Evolutionary conservation across 345 rosid genomes (phyloP).

Genomic region (Stellera chamaejasme): DNA sequence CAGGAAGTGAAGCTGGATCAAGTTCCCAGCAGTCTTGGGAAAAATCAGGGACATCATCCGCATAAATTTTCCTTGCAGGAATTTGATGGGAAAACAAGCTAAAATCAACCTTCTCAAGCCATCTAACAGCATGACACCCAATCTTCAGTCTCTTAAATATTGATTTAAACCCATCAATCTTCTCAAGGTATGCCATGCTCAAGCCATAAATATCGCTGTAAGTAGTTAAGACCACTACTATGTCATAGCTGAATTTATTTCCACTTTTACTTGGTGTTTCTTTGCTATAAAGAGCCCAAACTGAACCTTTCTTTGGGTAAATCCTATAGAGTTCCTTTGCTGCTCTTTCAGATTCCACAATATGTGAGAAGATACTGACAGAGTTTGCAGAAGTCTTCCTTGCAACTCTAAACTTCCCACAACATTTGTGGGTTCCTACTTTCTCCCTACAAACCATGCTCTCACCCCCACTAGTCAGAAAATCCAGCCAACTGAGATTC

Average conservation of each 20-base stretch:
- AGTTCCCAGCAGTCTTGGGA: constrained; percentile 75
- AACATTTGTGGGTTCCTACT: constrained; percentile 36
- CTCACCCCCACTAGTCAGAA: constrained; percentile 35
- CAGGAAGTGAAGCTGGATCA: constrained; percentile 72
- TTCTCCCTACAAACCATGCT: constrained; percentile 34
- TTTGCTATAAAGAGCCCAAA: constrained; percentile 70
- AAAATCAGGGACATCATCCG: constrained; percentile 32
- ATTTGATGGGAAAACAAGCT: constrained; percentile 72
- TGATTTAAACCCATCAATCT: constrained; percentile 55
- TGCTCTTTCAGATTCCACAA: constrained; percentile 68
- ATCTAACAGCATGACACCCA: constrained; percentile 58
- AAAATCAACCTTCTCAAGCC: constrained; percentile 48
- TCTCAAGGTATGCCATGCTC: constrained; percentile 78
- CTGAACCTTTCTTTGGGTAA: constrained; percentile 76
- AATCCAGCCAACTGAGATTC: constrained; percentile 64
- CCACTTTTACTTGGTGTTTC: constrained; percentile 19
- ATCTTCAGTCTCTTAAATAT: constrained; percentile 61
- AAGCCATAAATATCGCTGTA: constrained; percentile 64
- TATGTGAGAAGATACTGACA: constrained; percentile 59
- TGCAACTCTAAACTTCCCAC: constrained; percentile 61
- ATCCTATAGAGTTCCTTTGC: constrained; percentile 68
- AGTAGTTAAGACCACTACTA: constrained; percentile 52
- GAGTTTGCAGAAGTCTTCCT: constrained; percentile 32
- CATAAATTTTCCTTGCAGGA: constrained; percentile 65
- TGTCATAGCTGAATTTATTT: constrained; percentile 30